Base-by-base conservation (phyloP, 768 basidiomycete genomes). In the Xerocomellus chrysenteron region DNA sequence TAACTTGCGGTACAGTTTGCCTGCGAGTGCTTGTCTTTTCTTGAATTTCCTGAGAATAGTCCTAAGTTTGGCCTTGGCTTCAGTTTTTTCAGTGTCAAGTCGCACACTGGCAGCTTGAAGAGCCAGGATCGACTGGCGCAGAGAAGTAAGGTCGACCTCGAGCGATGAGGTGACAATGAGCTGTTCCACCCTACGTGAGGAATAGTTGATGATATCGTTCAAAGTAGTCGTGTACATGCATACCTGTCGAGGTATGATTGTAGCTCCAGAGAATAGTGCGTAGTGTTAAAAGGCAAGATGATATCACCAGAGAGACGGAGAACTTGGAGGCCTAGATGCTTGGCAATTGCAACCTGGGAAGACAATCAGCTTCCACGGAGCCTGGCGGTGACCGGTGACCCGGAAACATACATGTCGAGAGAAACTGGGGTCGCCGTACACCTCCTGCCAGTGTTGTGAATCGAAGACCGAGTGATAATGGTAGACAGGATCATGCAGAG, bases 401-500 rank as follows among this genome's bases (percentile, higher is more conserved):
- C 10, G 35, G 46, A 52, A 36, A 72, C 80, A 56, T 68, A 87
- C 87, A 70, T 92, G 89, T 46, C 84, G 80, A 67, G 82, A 74
- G 76, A 90, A 94, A 19, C 81, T 83, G 37, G 87, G 85, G 67
- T 94, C 92, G 19, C 80, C 88, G 58, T 87, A 93, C 50, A 80
- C 65, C 60, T 89, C 85, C 68, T 88, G 86, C 85, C 86, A 94
- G 47, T 75, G 71, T 57, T 84, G 78, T 26, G 80, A 82, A 67
- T 93, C 90, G 63, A 88, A 92, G 55, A 90, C 79, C 3, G 85
- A 87, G 65, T 75, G 85, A 62, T 92, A 93, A 68, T 92, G 90
- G 62, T 90, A 92, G 2, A 78, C 76, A 13, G 88, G 79, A 62
- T 88, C 88, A 16, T 74, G 76, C 1, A 71, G 70, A n/a, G 74